Evolutionary conservation across 352 stramenopile species (phyloP).

Genomic region (Thraustochytrium striatum): DNA sequence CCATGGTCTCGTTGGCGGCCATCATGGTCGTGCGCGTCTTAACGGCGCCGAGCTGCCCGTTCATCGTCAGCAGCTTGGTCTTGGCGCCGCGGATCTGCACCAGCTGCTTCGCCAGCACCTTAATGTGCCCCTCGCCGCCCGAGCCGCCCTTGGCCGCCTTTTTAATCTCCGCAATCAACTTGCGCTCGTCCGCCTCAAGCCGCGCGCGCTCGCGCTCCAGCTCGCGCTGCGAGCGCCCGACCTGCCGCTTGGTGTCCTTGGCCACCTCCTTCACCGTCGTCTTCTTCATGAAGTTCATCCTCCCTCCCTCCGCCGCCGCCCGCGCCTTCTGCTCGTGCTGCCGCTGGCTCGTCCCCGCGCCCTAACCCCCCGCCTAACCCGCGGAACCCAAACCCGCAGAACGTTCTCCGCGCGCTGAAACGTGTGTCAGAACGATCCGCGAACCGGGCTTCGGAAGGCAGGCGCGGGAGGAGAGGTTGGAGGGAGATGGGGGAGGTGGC

Average conservation of each 20-base stretch:
- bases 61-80: background rate
- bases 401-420: too few species aligned
- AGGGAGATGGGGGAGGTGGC: too few species aligned
- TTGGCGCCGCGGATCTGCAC: constrained; percentile 22
- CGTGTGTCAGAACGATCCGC: too few species aligned
- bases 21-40: constrained; percentile 40
- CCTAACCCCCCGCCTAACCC: too few species aligned
- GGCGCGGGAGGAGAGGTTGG: too few species aligned
- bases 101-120: constrained; percentile 28
- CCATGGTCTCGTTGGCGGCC: constrained; percentile 31
- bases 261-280: constrained; percentile 32
- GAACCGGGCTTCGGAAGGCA: too few species aligned
- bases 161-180: constrained; percentile 35
- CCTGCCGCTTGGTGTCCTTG: constrained; percentile 34
- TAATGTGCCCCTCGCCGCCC: background rate
- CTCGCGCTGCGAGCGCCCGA: constrained; percentile 8
- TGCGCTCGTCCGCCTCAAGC: constrained; percentile 10
- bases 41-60: constrained; percentile 22
- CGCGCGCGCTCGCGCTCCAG: background rate
- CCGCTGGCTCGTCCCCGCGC: too few species aligned
- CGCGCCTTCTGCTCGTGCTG: too few species aligned
- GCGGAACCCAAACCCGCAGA: too few species aligned
- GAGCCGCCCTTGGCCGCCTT: background rate
- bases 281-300: constrained; percentile 7
- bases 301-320: too few species aligned